Conservation (phyloP, 352 stramenopile species). For the Globisporangium abappressorium region DNA sequence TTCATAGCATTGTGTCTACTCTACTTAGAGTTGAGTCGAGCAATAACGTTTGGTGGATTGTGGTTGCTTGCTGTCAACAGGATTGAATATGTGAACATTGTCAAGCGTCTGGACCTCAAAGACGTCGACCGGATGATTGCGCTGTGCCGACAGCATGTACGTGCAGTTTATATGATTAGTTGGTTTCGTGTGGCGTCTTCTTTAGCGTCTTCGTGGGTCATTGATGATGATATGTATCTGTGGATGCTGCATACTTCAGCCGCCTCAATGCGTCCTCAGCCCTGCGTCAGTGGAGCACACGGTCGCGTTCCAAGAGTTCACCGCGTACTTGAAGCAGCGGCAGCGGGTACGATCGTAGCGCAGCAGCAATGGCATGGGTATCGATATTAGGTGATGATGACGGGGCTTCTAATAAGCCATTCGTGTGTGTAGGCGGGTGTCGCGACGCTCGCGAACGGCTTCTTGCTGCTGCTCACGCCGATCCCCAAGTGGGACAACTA, state of each 20-base stretch:
- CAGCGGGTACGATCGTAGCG: constrained; percentile 32
- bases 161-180: neutral
- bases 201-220: no score
- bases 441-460: constrained; percentile 34
- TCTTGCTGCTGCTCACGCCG: constrained; percentile 54
- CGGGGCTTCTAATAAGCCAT: neutral
- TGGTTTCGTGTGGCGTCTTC: no score
- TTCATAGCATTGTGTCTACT: neutral
- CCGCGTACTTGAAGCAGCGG: constrained; percentile 46
- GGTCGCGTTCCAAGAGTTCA: constrained; percentile 42
- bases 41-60: neutral
- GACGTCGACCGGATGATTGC: constrained; percentile 60
- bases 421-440: constrained; percentile 46
- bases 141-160: constrained; percentile 49
- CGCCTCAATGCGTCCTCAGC: constrained; percentile 45
- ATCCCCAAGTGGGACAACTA: constrained; percentile 32
- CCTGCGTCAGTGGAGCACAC: constrained; percentile 24
- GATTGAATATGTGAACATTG: constrained; percentile 41
- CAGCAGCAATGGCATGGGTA: neutral
- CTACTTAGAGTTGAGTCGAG: no score
- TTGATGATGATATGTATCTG: neutral
- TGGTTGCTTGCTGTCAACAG: constrained; percentile 18
- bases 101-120: constrained; percentile 53
- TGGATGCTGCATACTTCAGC: constrained; percentile 25
- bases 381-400: neutral